Evolutionary conservation across 768 basidiomycete genomes (phyloP), one percentile per base, ranked within the genome.

Genomic region (Calocybe gangraenosa): DNA sequence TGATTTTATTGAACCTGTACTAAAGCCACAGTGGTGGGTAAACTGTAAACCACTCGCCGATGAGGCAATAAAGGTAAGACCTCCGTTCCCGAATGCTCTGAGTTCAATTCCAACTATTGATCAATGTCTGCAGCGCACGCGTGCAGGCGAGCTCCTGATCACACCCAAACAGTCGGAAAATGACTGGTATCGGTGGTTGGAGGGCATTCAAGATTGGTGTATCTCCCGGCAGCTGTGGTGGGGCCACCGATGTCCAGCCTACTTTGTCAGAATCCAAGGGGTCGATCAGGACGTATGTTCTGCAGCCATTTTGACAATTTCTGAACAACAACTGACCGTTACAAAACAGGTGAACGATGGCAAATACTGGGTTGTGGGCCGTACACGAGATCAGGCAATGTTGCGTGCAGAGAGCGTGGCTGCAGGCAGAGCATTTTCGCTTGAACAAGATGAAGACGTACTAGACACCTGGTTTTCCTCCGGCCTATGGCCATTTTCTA

Each of bases 21-120:
- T 98, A 57, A 98, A 96, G 65, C 96, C 96, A 0, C 96, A 99
- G 61, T 99, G 96, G 96, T 99, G 95, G 94, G 87, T 99, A 28
- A 82, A 84, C 63, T 95, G 93, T 69, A 81, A 90, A 64, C 86
- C 87, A 1, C 70, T 98, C 41, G 93, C 95, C 0, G 85, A 92
- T 42, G 90, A 93, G 57, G 92, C 89, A 4, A 76, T 95, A 61
- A 81, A 83, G 73, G 93, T 90, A 53, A 40, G 60, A 39, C 36
- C 18, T n/a, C 6, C n/a, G n/a, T 18, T 7, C 7, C 3, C 20
- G 15, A 23, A 23, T 7, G 13, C 13, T 11, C 14, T n/a, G n/a
- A n/a, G 40, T 34, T 21, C 31, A 21, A 23, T 22, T 7, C 8
- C 31, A 28, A 11, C 25, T 6, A 6, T 28, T 28, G 25, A 28